Conservation (phyloP, 176 grass and related monocot genomes). For the Bonia amplexicaulis region DNA sequence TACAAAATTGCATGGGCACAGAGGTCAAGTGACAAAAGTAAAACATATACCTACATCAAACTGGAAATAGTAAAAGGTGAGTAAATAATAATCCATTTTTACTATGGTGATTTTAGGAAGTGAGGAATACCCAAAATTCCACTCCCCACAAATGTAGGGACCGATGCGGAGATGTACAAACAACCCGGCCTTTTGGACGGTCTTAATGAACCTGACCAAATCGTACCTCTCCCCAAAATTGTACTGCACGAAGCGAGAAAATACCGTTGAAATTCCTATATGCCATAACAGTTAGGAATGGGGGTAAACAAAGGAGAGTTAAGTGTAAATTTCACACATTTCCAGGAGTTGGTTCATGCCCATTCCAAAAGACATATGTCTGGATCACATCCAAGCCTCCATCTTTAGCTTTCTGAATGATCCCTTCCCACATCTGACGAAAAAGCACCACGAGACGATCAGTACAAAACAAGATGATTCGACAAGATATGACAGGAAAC, state of each 20-base stretch:
- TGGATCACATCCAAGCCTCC: constrained; percentile 96
- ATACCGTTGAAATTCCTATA: not conserved
- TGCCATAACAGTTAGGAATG: constrained; percentile 10
- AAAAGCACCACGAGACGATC: not conserved
- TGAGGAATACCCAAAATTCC: constrained; percentile 89
- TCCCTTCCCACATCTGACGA: constrained; percentile 92
- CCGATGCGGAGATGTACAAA: constrained; percentile 97
- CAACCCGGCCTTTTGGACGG: constrained; percentile 71
- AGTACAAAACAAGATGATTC: not conserved
- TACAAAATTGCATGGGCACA: constrained; percentile 34
- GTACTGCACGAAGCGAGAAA: constrained; percentile 61
- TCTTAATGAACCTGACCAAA: constrained; percentile 95
- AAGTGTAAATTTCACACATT: constrained; percentile 41
- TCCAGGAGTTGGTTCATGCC: constrained; percentile 88
- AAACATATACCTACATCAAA: constrained; percentile 12
- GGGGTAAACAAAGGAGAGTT: not conserved
- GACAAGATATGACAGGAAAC: not conserved
- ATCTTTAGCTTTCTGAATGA: constrained; percentile 94
- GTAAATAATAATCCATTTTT: not conserved
- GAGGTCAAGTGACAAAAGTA: constrained; percentile 14
- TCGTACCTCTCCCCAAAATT: constrained; percentile 97
- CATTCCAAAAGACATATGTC: constrained; percentile 99
- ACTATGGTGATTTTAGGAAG: constrained; percentile 2
- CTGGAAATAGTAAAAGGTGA: not conserved
- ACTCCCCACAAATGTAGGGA: constrained; percentile 96